Percentiles rank a stretch among this genome's conserved stretches.
Evolutionary conservation across 495 filamentous ascomycete genomes (phyloP).

Genomic region (Patellaria atrata): DNA sequence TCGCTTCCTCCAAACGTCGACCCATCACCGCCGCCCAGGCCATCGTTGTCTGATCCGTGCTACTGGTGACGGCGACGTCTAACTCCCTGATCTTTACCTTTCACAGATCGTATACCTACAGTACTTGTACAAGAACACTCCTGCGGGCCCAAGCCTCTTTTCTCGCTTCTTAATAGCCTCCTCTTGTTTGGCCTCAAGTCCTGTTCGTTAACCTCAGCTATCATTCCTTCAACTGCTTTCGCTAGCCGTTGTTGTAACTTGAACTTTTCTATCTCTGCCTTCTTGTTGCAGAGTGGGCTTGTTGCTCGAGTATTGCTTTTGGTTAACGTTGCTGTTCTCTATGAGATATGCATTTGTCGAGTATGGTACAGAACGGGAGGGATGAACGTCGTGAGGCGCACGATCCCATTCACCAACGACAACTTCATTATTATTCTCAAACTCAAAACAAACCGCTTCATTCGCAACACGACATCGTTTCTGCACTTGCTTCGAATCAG

Average conservation of each 20-base stretch:
- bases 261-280: conserved; percentile 1
- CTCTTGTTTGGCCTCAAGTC: conserved; percentile 1
- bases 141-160: conserved; percentile 14
- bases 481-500: conserved; percentile 2
- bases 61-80: conserved; percentile 20
- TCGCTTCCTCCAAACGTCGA: conserved; percentile 5
- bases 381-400: conserved; percentile 16
- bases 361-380: conserved; percentile 23
- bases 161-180: conserved; percentile 1
- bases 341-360: conserved; percentile 24
- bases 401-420: conserved; percentile 10
- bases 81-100: conserved; percentile 5
- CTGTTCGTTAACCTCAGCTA: conserved; percentile 1
- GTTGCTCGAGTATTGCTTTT: conserved; percentile 12
- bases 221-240: conserved; percentile 1
- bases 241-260: too few species aligned
- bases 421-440: conserved; percentile 9
- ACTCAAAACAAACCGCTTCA: conserved; percentile 7
- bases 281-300: conserved; percentile 1
- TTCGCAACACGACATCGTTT: conserved; percentile 5
- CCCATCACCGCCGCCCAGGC: conserved; percentile 1
- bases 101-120: neutral
- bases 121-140: conserved; percentile 19
- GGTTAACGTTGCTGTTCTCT: conserved; percentile 12
- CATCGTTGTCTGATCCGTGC: conserved; percentile 19